Evolutionary conservation across 2,329 filamentous ascomycete species (phyloP).

Genomic region (Venturia effusa): DNA sequence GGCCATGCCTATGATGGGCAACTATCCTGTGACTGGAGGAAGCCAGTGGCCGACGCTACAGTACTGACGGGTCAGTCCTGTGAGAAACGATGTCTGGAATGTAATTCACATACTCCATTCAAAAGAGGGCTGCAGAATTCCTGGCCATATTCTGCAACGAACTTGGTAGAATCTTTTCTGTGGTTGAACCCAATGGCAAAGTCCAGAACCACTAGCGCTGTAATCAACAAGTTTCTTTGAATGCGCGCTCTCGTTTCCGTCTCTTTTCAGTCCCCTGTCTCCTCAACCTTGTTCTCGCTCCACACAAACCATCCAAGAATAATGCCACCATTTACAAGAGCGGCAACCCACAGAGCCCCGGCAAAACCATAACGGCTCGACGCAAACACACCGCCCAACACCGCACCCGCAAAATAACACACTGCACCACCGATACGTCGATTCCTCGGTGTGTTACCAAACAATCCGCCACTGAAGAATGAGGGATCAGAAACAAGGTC

Average conservation of each 20-base stretch:
- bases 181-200: neutral
- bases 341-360: conserved; percentile 40
- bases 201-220: neutral
- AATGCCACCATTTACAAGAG: conserved; percentile 27
- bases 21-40: neutral
- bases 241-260: too few relatives aligned
- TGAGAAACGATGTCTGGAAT: neutral
- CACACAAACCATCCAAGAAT: conserved; percentile 32
- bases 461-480: conserved; percentile 28
- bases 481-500: conserved; percentile 61
- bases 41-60: neutral
- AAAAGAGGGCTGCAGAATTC: neutral
- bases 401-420: conserved; percentile 41
- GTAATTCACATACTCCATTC: neutral
- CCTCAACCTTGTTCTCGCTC: conserved; percentile 15
- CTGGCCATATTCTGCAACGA: neutral
- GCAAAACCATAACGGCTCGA: conserved; percentile 40
- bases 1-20: neutral
- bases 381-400: conserved; percentile 44
- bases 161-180: neutral
- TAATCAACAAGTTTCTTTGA: too few relatives aligned
- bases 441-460: conserved; percentile 42
- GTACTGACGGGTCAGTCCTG: neutral
- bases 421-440: conserved; percentile 40
- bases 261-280: neutral